Percentiles rank a stretch among this genome's conserved stretches.
Conservation (phyloP, 129 eudicot genomes). For the Arctium lappa region DNA sequence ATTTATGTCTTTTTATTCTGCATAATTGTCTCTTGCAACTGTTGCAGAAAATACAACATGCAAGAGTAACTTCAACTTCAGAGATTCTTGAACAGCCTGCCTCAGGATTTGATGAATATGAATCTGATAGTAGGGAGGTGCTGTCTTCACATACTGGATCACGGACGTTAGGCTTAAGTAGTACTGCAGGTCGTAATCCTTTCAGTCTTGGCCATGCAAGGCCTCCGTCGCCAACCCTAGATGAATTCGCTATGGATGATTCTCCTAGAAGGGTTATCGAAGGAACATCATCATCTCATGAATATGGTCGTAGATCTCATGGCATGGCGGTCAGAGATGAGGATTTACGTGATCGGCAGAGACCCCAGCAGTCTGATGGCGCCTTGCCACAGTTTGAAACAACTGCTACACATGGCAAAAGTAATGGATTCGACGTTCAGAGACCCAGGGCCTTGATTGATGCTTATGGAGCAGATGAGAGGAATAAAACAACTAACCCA, state of each 20-base stretch:
- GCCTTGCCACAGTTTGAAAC: conserved; percentile 19
- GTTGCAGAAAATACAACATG: conserved; percentile 50
- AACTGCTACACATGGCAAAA: neutral
- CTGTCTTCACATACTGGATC: conserved; percentile 33
- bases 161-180: conserved; percentile 34
- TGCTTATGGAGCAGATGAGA: conserved; percentile 90
- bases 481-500: conserved; percentile 38
- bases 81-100: conserved; percentile 29
- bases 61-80: conserved; percentile 34
- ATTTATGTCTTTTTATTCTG: neutral
- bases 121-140: conserved; percentile 36
- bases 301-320: conserved; percentile 40
- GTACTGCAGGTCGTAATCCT: conserved; percentile 42
- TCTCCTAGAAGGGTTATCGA: conserved; percentile 53
- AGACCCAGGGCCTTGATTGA: conserved; percentile 91
- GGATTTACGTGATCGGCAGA: conserved; percentile 41
- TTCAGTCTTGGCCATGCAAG: conserved; percentile 41
- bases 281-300: conserved; percentile 57
- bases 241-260: conserved; percentile 36
- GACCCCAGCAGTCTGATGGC: conserved; percentile 27
- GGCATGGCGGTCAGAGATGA: conserved; percentile 36
- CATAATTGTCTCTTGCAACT: conserved; percentile 4
- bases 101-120: conserved; percentile 39
- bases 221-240: conserved; percentile 50
- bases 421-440: conserved; percentile 49